Evolutionary conservation across 495 filamentous ascomycete species (phyloP), one percentile per base, ranked within the genome.

Genomic region (Aspergillus saccharolyticus): DNA sequence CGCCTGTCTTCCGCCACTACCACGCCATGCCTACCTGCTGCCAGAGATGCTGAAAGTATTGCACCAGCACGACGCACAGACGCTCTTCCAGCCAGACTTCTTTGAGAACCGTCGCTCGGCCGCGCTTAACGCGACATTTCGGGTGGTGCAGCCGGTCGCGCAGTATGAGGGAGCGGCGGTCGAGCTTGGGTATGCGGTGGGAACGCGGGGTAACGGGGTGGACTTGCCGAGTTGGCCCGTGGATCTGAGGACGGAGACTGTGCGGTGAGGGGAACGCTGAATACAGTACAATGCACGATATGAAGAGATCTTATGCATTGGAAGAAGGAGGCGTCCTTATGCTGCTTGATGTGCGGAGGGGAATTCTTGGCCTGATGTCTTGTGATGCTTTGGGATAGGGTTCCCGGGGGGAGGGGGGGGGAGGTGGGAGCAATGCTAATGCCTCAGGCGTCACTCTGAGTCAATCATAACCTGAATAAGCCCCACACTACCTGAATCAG

Each of bases 121-220:
- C 3, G 56, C 56, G 6, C 15, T 59, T 5, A 43, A 53, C 20
- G 1, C 5, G n/a, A 17, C n/a, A 15, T 55, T 60, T 44, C 44
- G 21, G n/a, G 17, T 24, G 15, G 25, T 60, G 4, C 57, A 54
- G 33, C 62, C 64, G 8, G 53, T 67, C 3, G 8, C 55, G 4
- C 21, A 48, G 14, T 67, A 60, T 24, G 6, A 14, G 10, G 56
- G 55, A 24, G 28, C 49, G 16, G 44, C 30, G 19, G 59, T 69
- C 8, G 30, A 53, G 16, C 49, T 56, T n/a, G 22, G 56, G 16
- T 69, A 44, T 54, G 63, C 56, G 10, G 65, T 69, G 2, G 66
- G 66, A 4, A 62, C 66, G 4, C 49, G 66, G 54, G 42, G 66
- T 57, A 66, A 70, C 53, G 60, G 58, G 4, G 58, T 63, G 21